Conservation (phyloP, 2,329 filamentous ascomycete genomes). For the Paradendryphiella salina region DNA sequence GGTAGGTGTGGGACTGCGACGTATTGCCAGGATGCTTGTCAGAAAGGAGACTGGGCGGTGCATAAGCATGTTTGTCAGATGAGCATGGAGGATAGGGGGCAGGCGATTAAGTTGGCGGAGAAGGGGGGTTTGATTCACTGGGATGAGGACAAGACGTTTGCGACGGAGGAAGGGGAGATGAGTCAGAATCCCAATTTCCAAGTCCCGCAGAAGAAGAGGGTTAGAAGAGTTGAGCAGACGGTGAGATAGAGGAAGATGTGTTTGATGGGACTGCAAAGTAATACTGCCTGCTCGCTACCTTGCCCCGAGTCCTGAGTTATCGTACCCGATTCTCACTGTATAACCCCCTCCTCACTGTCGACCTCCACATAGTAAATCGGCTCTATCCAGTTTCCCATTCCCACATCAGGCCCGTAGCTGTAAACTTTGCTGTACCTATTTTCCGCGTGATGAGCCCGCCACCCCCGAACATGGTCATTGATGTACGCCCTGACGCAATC, state of each 20-base stretch:
- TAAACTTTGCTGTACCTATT: too few species aligned
- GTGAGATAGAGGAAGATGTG: not conserved
- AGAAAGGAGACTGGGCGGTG: conserved; percentile 27
- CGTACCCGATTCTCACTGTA: too few species aligned
- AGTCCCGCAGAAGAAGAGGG: conserved; percentile 8
- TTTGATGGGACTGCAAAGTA: not conserved
- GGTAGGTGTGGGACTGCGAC: conserved; percentile 30
- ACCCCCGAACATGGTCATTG: too few species aligned
- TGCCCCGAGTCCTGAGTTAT: too few species aligned
- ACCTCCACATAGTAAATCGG: too few species aligned
- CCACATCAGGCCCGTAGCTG: too few species aligned
- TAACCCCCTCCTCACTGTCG: too few species aligned
- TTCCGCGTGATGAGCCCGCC: too few species aligned
- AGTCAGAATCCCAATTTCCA: conserved; percentile 28
- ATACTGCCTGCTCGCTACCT: too few species aligned
- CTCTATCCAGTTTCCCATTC: too few species aligned
- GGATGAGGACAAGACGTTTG: conserved; percentile 23
- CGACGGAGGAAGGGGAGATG: conserved; percentile 13
- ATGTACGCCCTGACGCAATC: too few species aligned
- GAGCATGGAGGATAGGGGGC: conserved; percentile 27
- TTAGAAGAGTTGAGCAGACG: not conserved
- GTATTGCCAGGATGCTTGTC: conserved; percentile 25
- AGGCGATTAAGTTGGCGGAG: conserved; percentile 23
- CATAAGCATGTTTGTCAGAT: conserved; percentile 29
- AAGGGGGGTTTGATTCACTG: conserved; percentile 29